Evolutionary conservation across 2,329 filamentous ascomycete species (phyloP).

Genomic region (Cadophora malorum): DNA sequence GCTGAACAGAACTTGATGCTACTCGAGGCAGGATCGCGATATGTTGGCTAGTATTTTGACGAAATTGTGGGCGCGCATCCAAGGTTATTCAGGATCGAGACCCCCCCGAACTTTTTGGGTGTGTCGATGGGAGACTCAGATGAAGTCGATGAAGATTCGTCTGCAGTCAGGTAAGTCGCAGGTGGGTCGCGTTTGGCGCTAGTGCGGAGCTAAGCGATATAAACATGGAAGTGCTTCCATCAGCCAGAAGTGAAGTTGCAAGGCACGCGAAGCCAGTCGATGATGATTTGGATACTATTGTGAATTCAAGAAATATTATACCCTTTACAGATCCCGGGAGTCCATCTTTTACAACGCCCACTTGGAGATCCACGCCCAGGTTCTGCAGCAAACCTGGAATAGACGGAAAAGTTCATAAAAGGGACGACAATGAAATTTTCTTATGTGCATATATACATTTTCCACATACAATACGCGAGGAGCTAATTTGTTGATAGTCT

Average conservation of each 20-base stretch:
- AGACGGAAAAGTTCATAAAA: too few species aligned
- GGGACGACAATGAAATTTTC: too few species aligned
- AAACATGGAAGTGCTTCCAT: neutral
- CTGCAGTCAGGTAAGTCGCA: neutral
- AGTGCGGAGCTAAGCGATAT: constrained; percentile 1
- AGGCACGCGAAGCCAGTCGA: too few species aligned
- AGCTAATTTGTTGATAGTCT: too few species aligned
- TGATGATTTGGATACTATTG: too few species aligned
- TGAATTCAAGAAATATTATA: too few species aligned
- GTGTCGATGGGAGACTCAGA: neutral
- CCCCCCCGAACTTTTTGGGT: neutral
- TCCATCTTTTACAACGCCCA: too few species aligned
- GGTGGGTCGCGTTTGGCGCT: neutral
- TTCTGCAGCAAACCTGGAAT: too few species aligned
- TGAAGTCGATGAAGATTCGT: neutral
- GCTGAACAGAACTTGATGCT: neutral
- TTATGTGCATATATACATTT: too few species aligned
- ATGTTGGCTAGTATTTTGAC: neutral
- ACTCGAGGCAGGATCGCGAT: neutral
- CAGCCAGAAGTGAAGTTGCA: neutral
- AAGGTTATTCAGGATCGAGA: neutral
- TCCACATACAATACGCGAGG: too few species aligned
- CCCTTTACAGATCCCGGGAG: too few species aligned
- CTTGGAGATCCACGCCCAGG: too few species aligned
- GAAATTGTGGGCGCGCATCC: neutral